phyloP scores from a whole-genome alignment of 2,329 filamentous ascomycete species.

The Neofusicoccum cordaticola region DNA sequence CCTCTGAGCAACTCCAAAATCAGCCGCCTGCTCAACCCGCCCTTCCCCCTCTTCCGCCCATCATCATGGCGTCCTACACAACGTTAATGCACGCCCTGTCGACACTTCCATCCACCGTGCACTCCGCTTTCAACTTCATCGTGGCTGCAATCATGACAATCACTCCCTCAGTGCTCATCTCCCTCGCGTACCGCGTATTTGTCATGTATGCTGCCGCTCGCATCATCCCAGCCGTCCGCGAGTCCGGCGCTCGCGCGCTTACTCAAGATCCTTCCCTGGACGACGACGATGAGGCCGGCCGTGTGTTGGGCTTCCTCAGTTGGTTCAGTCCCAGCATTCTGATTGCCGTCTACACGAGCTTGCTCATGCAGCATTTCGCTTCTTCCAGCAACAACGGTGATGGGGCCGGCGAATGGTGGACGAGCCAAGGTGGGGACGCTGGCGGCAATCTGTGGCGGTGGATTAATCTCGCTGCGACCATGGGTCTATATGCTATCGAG shows the following conservation, averaged over 20 bases:
- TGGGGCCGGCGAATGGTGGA: conserved; percentile 71
- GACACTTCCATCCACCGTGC: conserved; percentile 76
- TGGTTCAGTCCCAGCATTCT: conserved; percentile 95
- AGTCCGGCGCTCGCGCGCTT: conserved; percentile 77
- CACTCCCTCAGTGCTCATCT: conserved; percentile 93
- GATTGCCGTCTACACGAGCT: conserved; percentile 92
- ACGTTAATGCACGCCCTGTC: conserved; percentile 82
- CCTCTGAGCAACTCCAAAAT: conserved; percentile 60
- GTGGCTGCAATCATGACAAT: conserved; percentile 92
- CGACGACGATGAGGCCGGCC: conserved; percentile 78
- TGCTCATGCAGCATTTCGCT: conserved; percentile 93
- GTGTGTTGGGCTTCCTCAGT: conserved; percentile 76
- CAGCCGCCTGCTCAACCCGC: conserved; percentile 68
- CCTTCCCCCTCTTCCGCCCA: conserved; percentile 91
- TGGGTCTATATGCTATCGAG: conserved; percentile 87
- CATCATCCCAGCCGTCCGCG: conserved; percentile 90
- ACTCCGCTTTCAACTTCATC: conserved; percentile 80
- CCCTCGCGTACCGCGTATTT: conserved; percentile 85
- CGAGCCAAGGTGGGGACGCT: conserved; percentile 73
- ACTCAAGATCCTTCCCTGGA: conserved; percentile 83
- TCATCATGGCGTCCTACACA: conserved; percentile 97
- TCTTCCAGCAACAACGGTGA: conserved; percentile 59
- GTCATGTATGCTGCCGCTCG: conserved; percentile 94
- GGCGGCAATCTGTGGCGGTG: conserved; percentile 89
- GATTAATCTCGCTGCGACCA: conserved; percentile 86